These are phyloP conservation scores for Ustilago cynodontis DNA, from an alignment of 1,284 basidiomycete genomes.

Conservation along the genomic window DNA sequence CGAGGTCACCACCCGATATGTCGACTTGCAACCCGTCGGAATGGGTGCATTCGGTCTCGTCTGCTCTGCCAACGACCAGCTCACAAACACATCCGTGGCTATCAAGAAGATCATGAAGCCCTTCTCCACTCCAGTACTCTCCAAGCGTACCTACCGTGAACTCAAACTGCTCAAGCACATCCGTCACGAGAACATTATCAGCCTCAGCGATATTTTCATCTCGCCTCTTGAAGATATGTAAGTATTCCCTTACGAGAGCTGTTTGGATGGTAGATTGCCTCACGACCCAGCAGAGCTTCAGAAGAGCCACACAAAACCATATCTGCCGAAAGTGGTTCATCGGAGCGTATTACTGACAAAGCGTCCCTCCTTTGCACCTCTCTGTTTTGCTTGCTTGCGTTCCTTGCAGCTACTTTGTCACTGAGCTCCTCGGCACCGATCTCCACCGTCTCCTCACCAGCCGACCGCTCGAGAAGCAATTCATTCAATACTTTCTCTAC, in stretches of 20 bases:
- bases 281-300: too few species aligned
- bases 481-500: conserved; percentile 99
- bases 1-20: conserved; percentile 86
- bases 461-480: conserved; percentile 97
- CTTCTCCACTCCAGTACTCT: conserved; percentile 96
- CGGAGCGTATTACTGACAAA: not conserved
- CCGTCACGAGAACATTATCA: conserved; percentile 99
- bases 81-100: conserved; percentile 92
- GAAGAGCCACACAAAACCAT: too few species aligned
- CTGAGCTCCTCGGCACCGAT: conserved; percentile 98
- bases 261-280: not conserved
- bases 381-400: conserved; percentile 71
- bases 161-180: conserved; percentile 99
- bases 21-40: conserved; percentile 99
- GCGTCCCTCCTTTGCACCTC: not conserved
- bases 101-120: conserved; percentile 99
- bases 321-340: not conserved
- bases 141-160: conserved; percentile 97
- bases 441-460: conserved; percentile 96
- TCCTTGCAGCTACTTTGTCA: conserved; percentile 85
- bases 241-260: not conserved
- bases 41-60: conserved; percentile 80
- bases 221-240: conserved; percentile 88
- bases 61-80: conserved; percentile 94
- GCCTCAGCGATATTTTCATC: conserved; percentile 98